These are phyloP conservation scores for Leccinum griseonigrum DNA, from an alignment of 1,284 basidiomycete genomes.

Conservation along the genomic window DNA sequence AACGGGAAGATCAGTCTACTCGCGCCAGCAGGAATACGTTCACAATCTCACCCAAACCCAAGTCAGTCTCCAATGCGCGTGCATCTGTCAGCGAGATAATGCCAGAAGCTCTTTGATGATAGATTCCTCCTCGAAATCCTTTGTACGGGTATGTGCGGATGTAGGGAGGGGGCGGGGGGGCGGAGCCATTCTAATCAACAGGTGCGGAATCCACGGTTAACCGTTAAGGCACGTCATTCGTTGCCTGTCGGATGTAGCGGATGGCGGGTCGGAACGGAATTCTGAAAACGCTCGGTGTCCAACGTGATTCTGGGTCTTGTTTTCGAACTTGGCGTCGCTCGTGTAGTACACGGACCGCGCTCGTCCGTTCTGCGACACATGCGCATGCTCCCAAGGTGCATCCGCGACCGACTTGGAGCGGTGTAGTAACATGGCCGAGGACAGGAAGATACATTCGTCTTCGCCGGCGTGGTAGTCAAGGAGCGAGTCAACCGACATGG, in stretches of 20 bases:
- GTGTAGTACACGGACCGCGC: constrained; percentile 14
- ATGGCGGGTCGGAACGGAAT: neutral
- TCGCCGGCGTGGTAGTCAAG: neutral
- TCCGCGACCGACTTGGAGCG: constrained; percentile 29
- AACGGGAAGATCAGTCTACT: neutral
- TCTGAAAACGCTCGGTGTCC: neutral
- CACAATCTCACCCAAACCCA: constrained; percentile 29
- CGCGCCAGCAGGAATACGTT: constrained; percentile 19
- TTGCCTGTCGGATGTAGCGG: neutral
- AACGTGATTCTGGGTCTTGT: constrained; percentile 10
- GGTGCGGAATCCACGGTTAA: neutral
- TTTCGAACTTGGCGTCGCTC: constrained; percentile 25
- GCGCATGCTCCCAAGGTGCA: constrained; percentile 30
- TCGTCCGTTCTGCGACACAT: constrained; percentile 24
- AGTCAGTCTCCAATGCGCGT: constrained; percentile 33
- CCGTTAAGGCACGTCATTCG: neutral
- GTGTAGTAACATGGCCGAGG: constrained; percentile 18
- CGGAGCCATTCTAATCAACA: constrained; percentile 1
- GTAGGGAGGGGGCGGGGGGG: constrained; percentile 20
- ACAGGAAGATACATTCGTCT: constrained; percentile 1
- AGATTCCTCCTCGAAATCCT: constrained; percentile 24
- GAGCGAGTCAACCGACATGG: constrained; percentile 16
- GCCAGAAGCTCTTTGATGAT: constrained; percentile 30
- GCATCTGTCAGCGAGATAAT: constrained; percentile 27
- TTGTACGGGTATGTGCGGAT: neutral